A percentile compares a stretch with the other conserved stretches of the same genome.
Conservation (phyloP, 148 eudicot genomes). For the Pharnaceum exiguum region DNA sequence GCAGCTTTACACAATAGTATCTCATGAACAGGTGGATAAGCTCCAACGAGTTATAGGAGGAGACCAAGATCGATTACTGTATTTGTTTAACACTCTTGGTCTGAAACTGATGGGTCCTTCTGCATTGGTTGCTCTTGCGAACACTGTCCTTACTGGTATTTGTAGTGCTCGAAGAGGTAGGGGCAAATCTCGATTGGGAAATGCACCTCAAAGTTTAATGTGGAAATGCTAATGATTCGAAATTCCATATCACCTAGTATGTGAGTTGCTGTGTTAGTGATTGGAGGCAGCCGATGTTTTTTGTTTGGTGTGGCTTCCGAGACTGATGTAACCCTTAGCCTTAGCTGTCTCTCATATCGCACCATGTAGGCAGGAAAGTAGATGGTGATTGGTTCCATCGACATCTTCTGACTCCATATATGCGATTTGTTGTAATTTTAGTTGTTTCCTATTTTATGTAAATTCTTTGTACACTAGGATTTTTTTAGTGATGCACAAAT, state of each 20-base stretch:
- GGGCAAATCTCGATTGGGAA: slow-evolving; percentile 35
- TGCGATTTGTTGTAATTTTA: slow-evolving; percentile 19
- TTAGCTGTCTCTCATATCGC: too few relatives aligned
- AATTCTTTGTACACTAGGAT: slow-evolving; percentile 12
- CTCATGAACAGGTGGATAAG: slow-evolving; percentile 67
- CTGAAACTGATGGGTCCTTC: slow-evolving; percentile 67
- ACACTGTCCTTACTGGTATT: slow-evolving; percentile 42
- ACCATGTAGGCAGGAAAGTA: too few relatives aligned
- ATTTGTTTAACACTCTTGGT: slow-evolving; percentile 47
- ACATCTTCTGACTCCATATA: slow-evolving; percentile 1
- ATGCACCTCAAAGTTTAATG: slow-evolving; percentile 5
- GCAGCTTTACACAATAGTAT: slow-evolving; percentile 54
- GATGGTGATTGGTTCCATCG: slow-evolving; percentile 6
- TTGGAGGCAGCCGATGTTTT: slow-evolving; percentile 10
- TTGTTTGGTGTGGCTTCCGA: slow-evolving; percentile 14
- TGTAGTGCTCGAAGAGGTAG: slow-evolving; percentile 52
- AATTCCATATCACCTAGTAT: not conserved
- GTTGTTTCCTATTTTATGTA: slow-evolving; percentile 11
- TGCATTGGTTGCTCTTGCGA: slow-evolving; percentile 40
- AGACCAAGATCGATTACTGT: slow-evolving; percentile 39
- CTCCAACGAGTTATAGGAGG: slow-evolving; percentile 51
- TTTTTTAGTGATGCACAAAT: slow-evolving; percentile 1
- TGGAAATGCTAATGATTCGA: not conserved
- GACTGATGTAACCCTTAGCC: not conserved
- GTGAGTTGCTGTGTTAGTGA: not conserved